Evolutionary conservation across 345 rosid species (phyloP), one percentile per base, ranked within the genome.

Genomic region (Linum usitatissimum): DNA sequence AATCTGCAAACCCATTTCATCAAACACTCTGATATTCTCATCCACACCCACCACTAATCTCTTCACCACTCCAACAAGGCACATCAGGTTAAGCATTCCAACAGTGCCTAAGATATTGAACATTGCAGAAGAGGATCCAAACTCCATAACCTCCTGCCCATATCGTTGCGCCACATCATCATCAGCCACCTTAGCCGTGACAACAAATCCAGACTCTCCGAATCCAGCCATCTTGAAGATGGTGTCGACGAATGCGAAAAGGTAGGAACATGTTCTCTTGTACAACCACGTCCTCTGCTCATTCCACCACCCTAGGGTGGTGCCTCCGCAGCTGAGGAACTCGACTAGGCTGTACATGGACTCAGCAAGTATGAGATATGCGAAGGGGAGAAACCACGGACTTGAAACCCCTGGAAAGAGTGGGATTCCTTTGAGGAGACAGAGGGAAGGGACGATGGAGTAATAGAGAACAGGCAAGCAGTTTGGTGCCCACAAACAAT

Each of bases 391-490:
- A 15, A 72, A 67, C 95, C 88, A 88, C 13, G 60, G 77, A 57
- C 90, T 88, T 20, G 82, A 79, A 3, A 66, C 96, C 84, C 78
- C 68, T 39, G 96, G 96, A 65, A 82, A 91, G 74, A 91, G 75
- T 66, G 87, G 66, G 63, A 69, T 71, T 80, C 83, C 85, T 77
- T 74, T 78, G 28, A 84, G 69, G 55, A 86, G 81, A 72, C 60
- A 85, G 53, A 88, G 82, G 5, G 85, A 81, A 66, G 85, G 95
- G 40, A 86, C 40, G 36, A 76, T 61, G 42, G 81, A 64, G 82
- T 83, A 86, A 59, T 68, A 71, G 0, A 83, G 64, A 0, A 78
- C 54, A 30, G 96, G 70, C 1, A 84, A 59, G 78, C 83, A 69
- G 54, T 69, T 84, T 19, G 78, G 71, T 72, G 88, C 88, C 91